Evolutionary conservation across 495 filamentous ascomycete species (phyloP).

Genomic region (Penicillium macrosclerotiorum): DNA sequence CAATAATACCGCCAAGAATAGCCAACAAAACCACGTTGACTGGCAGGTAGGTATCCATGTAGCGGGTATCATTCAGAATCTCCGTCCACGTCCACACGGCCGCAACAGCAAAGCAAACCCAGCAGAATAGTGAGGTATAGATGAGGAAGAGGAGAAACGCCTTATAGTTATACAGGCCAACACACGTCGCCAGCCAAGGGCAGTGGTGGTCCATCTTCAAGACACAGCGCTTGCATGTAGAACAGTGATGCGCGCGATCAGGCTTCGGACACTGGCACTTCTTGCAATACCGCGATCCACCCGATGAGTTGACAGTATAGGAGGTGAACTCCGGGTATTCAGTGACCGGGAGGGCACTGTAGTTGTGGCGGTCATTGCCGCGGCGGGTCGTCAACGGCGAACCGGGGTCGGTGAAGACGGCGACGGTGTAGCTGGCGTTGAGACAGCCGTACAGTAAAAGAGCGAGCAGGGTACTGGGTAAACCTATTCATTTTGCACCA

Average conservation of each 20-base stretch:
- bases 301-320: constrained; percentile 85
- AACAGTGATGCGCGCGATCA: constrained; percentile 96
- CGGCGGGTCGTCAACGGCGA: constrained; percentile 51
- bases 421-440: constrained; percentile 84
- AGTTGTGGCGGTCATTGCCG: constrained; percentile 44
- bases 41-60: constrained; percentile 70
- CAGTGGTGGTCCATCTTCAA: constrained; percentile 99
- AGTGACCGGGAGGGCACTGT: constrained; percentile 62
- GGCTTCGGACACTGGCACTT: constrained; percentile 94
- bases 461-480: constrained; percentile 55
- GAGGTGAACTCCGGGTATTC: constrained; percentile 63
- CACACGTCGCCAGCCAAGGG: constrained; percentile 94
- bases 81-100: constrained; percentile 78
- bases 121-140: constrained; percentile 85
- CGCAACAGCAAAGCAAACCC: constrained; percentile 71
- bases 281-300: constrained; percentile 86
- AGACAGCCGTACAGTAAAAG: constrained; percentile 72
- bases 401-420: constrained; percentile 90
- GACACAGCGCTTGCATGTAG: constrained; percentile 86
- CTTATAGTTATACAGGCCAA: constrained; percentile 93
- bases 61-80: constrained; percentile 62
- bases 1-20: constrained; percentile 86
- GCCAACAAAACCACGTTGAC: constrained; percentile 87
- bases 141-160: constrained; percentile 91
- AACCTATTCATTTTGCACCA: constrained; percentile 19